Conservation (phyloP, 139 green algal genomes). For the Pleodorina starrii region DNA sequence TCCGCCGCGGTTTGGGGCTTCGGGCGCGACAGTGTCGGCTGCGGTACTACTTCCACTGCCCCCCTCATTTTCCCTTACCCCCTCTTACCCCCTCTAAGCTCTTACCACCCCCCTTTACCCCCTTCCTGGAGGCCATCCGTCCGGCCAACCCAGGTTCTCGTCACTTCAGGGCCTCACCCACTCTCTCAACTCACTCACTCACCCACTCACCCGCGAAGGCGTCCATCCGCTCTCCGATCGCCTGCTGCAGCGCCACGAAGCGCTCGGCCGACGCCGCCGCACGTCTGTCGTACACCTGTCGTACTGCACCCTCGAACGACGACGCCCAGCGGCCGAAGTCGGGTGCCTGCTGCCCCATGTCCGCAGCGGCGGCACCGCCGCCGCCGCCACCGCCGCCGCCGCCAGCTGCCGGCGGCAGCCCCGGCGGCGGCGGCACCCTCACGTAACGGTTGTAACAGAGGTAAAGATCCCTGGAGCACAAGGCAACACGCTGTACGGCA, state of each 20-base stretch:
- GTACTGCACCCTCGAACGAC: background rate
- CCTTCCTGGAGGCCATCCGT: too few relatives aligned
- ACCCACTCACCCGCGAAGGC: background rate
- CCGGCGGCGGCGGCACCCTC: background rate
- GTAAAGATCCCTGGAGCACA: constrained; percentile 41
- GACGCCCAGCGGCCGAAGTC: background rate
- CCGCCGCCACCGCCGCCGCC: background rate
- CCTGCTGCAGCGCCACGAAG: background rate
- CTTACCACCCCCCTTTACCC: background rate
- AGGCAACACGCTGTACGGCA: background rate
- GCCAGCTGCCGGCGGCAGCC: background rate
- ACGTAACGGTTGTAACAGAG: constrained; percentile 25
- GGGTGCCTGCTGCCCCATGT: too few relatives aligned
- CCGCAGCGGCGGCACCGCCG: background rate
- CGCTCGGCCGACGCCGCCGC: too few relatives aligned
- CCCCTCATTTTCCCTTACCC: too few relatives aligned
- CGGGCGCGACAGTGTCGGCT: too few relatives aligned
- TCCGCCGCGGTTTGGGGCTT: too few relatives aligned
- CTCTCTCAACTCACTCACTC: too few relatives aligned
- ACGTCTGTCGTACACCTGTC: background rate
- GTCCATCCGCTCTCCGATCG: background rate
- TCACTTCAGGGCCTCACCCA: too few relatives aligned
- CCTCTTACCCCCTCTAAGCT: too few relatives aligned
- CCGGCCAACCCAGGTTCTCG: too few relatives aligned
- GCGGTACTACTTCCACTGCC: too few relatives aligned